Conservation (phyloP, 2,329 filamentous ascomycete genomes). For the Alternaria brassicae region DNA sequence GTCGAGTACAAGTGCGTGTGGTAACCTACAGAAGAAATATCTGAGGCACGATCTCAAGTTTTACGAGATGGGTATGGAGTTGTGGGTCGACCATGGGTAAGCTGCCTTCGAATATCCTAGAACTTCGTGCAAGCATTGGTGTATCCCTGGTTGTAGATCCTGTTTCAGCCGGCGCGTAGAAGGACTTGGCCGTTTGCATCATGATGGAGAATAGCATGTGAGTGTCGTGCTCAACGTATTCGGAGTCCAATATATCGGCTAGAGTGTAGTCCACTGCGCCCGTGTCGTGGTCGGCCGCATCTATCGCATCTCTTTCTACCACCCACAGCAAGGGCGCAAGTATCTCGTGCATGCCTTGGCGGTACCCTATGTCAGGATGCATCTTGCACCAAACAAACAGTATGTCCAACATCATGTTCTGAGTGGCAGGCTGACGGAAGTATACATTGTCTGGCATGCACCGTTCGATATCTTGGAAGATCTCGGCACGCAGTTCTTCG, state of each 20-base stretch:
- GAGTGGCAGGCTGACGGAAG: slow-evolving; percentile 81
- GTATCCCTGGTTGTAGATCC: slow-evolving; percentile 54
- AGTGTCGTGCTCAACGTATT: slow-evolving; percentile 86
- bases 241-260: slow-evolving; percentile 67
- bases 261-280: slow-evolving; percentile 37
- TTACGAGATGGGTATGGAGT: slow-evolving; percentile 78
- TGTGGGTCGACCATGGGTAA: slow-evolving; percentile 82
- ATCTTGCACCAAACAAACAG: slow-evolving; percentile 95
- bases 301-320: slow-evolving; percentile 80
- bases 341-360: slow-evolving; percentile 99
- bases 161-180: slow-evolving; percentile 74
- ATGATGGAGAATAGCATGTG: slow-evolving; percentile 84
- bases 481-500: slow-evolving; percentile 83
- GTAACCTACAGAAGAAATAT: slow-evolving; percentile 84
- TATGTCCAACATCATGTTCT: slow-evolving; percentile 83
- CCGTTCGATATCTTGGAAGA: slow-evolving; percentile 90
- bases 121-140: slow-evolving; percentile 84
- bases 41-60: slow-evolving; percentile 90
- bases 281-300: slow-evolving; percentile 45
- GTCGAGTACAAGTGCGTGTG: neutral
- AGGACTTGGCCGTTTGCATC: slow-evolving; percentile 86
- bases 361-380: slow-evolving; percentile 84
- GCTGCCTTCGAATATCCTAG: slow-evolving; percentile 83
- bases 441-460: slow-evolving; percentile 89
- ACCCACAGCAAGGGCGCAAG: slow-evolving; percentile 88